Percentiles rank a stretch among this genome's conserved stretches.
Conservation (phyloP, 805 yeast genomes). For the Dipodascus geniculatus region DNA sequence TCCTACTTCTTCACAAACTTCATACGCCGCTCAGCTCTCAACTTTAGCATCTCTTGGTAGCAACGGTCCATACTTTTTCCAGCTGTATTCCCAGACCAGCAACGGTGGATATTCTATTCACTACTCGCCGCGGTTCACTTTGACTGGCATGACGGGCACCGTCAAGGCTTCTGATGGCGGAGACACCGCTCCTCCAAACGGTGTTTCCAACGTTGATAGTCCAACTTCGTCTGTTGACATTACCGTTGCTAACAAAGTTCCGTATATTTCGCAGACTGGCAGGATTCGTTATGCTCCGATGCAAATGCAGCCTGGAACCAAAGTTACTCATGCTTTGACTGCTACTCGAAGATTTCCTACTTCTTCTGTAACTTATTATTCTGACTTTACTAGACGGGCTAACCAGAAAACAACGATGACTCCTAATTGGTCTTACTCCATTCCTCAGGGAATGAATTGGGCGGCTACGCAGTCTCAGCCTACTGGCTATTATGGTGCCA, state of each 20-base stretch:
- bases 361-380: constrained; percentile 51
- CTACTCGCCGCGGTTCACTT: constrained; percentile 53
- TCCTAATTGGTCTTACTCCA: constrained; percentile 72
- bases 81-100: constrained; percentile 40
- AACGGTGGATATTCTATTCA: constrained; percentile 43
- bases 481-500: constrained; percentile 15
- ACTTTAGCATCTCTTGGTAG: constrained; percentile 37
- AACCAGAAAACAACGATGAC: constrained; percentile 53
- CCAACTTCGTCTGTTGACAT: constrained; percentile 30
- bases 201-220: constrained; percentile 31
- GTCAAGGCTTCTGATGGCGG: constrained; percentile 33
- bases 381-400: constrained; percentile 36
- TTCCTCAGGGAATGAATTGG: constrained; percentile 49
- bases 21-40: constrained; percentile 31
- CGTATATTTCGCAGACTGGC: constrained; percentile 76
- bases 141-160: constrained; percentile 66
- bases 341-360: constrained; percentile 53
- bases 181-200: constrained; percentile 24
- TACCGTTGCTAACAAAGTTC: constrained; percentile 46
- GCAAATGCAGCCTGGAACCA: constrained; percentile 78
- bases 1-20: constrained; percentile 4
- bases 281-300: constrained; percentile 75
- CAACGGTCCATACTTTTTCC: constrained; percentile 63
- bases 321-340: constrained; percentile 42
- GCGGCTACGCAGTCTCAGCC: constrained; percentile 39